Base-by-base conservation (phyloP, 768 basidiomycete genomes). In the Russula virescens region DNA sequence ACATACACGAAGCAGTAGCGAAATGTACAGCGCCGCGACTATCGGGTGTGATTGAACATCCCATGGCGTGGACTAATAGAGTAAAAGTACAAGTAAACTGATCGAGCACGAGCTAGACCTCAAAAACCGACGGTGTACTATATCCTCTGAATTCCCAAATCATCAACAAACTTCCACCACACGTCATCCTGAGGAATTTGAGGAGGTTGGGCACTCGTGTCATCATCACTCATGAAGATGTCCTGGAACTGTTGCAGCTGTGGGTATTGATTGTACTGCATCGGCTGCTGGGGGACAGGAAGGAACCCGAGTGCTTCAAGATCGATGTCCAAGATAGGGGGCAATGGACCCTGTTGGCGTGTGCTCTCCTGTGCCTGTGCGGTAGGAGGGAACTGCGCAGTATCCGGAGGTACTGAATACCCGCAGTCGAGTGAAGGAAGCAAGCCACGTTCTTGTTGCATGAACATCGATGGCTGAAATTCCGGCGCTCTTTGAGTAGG, bases 131-230 rank as follows among this genome's bases (percentile, higher is more conserved):
- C 11, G 1, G 28, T 3, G 28, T 3, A 47, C 18, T 60, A 64
- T 55, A 62, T 60, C 42, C 51, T 50, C 13, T 61, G 53, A 40
- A 68, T 55, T 9, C 71, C 73, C 40, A 76, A 73, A 46, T 73
- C 70, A 31, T 68, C 61, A 19, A 76, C 69, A 59, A 77, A 77
- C 51, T 70, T 73, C 50, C 73, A 71, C 79, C 78, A 79, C 51
- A 74, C 69, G 35, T 78, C 77, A 10, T 75, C 73, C 57, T 76
- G 76, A 58, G 53, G 63, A 8, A 50, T 60, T 31, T 60, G 63
- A 55, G 38, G 31, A 16, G 46, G 69, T 10, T 19, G 52, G 42
- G 14, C 31, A 18, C 10, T 13, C 5, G 48, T 23, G 16, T 47
- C 28, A 76, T 64, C 53, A 76, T 63, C 52, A 13, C 34, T 40